A percentile compares a stretch with the other conserved stretches of the same genome.
Conservation (phyloP, 495 filamentous ascomycete species). For the Talaromyces ruber region DNA sequence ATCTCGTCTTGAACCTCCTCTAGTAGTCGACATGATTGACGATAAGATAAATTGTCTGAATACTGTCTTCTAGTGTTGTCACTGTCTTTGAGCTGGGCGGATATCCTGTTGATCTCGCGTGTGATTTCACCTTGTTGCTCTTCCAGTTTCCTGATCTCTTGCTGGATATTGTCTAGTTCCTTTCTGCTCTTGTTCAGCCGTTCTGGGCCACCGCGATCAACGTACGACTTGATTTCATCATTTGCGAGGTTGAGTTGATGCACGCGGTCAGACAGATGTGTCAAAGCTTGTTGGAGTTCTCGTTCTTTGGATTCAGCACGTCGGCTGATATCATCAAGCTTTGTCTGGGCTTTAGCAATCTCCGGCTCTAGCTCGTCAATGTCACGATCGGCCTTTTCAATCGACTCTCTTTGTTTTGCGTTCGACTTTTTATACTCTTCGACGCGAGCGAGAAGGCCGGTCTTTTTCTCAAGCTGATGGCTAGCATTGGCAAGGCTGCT, state of each 20-base stretch:
- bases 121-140: constrained; percentile 58
- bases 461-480: constrained; percentile 72
- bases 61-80: constrained; percentile 75
- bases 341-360: constrained; percentile 61
- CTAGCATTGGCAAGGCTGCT: constrained; percentile 59
- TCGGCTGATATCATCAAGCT: constrained; percentile 64
- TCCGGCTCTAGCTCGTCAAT: constrained; percentile 63
- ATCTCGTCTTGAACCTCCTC: constrained; percentile 62
- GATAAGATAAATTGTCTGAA: constrained; percentile 76
- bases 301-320: constrained; percentile 66
- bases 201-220: constrained; percentile 61
- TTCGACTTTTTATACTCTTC: constrained; percentile 64
- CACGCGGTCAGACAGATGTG: constrained; percentile 60
- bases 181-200: constrained; percentile 61
- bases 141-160: constrained; percentile 56
- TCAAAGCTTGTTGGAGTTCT: constrained; percentile 61
- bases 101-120: constrained; percentile 65
- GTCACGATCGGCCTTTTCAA: constrained; percentile 58
- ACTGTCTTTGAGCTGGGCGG: constrained; percentile 66
- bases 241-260: constrained; percentile 68
- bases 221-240: constrained; percentile 71
- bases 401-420: constrained; percentile 54
- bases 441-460: constrained; percentile 54
- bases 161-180: constrained; percentile 59
- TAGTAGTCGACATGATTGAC: constrained; percentile 60